Evolutionary conservation across 306 rosid genomes (phyloP).

Genomic region (Astragalus glycyphyllos): DNA sequence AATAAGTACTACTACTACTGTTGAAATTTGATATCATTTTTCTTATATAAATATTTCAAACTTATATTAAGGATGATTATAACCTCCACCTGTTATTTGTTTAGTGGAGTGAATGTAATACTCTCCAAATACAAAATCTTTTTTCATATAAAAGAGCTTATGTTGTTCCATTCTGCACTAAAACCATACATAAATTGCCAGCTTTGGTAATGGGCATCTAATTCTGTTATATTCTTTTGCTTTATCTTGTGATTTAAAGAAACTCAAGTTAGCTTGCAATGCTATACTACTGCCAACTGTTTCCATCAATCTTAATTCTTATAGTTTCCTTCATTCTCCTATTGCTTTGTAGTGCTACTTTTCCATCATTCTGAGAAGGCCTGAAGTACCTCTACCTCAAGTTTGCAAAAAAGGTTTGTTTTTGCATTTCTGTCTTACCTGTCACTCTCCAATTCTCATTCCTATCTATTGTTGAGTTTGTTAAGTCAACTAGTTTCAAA

Average conservation of each 20-base stretch:
- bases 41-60: constrained; percentile 1
- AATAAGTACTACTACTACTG: background rate
- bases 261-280: constrained; percentile 42
- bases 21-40: background rate
- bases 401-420: constrained; percentile 38
- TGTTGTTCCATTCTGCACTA: constrained; percentile 28
- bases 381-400: constrained; percentile 32
- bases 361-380: constrained; percentile 33
- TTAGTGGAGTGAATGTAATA: constrained; percentile 1
- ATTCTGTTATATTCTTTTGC: constrained; percentile 48
- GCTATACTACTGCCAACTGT: constrained; percentile 39
- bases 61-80: background rate
- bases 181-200: constrained; percentile 28
- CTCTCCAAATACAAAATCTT: background rate
- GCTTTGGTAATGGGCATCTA: constrained; percentile 39
- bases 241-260: constrained; percentile 45
- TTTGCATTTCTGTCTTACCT: no score
- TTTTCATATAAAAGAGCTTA: background rate
- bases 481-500: no score
- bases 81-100: constrained; percentile 1
- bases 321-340: constrained; percentile 33
- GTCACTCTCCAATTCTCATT: no score
- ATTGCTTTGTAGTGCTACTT: constrained; percentile 34
- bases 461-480: no score
- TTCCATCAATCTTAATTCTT: constrained; percentile 20